Conservation (phyloP, 2,329 filamentous ascomycete species). For the Pyrenochaeta sp. region DNA sequence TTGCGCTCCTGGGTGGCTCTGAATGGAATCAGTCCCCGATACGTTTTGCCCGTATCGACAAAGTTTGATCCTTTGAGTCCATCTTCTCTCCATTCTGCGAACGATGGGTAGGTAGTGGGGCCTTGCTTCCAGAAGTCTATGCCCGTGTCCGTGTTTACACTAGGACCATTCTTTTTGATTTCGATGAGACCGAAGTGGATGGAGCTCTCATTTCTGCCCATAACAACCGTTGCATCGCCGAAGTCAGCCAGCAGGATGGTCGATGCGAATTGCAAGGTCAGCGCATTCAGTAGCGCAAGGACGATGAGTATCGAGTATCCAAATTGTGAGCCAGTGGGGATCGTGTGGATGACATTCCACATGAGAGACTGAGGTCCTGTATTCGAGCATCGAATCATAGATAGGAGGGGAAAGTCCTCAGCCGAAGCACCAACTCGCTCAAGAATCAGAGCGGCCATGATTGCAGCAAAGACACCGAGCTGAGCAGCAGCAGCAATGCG, state of each 20-base stretch:
- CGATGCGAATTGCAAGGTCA: slow-evolving; percentile 7
- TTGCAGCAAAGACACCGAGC: slow-evolving; percentile 7
- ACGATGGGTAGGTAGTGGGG: neutral
- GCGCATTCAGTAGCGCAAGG: slow-evolving; percentile 3
- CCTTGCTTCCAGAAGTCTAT: slow-evolving; percentile 5
- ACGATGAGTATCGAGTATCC: slow-evolving; percentile 4
- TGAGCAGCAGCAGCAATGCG: slow-evolving; percentile 3
- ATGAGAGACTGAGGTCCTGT: slow-evolving; percentile 2
- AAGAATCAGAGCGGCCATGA: slow-evolving; percentile 7
- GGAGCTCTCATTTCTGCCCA: neutral
- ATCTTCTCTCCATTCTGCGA: slow-evolving; percentile 9
- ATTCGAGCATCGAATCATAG: slow-evolving; percentile 8
- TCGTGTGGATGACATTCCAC: neutral
- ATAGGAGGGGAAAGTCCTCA: slow-evolving; percentile 7
- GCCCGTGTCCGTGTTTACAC: neutral
- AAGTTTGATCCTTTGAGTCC: neutral
- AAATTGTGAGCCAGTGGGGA: slow-evolving; percentile 1
- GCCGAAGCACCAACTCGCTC: slow-evolving; percentile 3
- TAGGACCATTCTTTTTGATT: no score
- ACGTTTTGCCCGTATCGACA: slow-evolving; percentile 5
- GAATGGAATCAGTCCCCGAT: slow-evolving; percentile 5
- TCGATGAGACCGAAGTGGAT: no score
- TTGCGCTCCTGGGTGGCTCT: neutral
- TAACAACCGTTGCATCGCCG: neutral
- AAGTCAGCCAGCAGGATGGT: slow-evolving; percentile 9